Evolutionary conservation across 257 asterid species (phyloP).

Genomic region (Solanum medicagineum): DNA sequence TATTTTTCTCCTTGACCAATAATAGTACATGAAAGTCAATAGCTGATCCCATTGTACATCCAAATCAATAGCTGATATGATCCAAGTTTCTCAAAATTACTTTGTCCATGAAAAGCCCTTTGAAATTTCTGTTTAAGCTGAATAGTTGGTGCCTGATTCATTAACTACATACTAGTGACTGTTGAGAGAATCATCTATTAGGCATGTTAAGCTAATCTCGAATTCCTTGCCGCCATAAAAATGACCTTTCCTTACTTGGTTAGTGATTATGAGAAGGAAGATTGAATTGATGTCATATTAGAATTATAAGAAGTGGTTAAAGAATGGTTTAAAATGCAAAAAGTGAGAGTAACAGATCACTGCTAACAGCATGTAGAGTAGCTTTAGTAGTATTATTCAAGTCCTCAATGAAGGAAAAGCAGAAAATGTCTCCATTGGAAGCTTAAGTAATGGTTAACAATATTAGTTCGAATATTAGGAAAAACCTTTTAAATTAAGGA

Average conservation of each 20-base stretch:
- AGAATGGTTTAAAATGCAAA: background rate
- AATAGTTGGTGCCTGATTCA: background rate
- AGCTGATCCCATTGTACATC: background rate
- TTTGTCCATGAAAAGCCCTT: background rate
- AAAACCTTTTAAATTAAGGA: background rate
- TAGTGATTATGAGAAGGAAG: background rate
- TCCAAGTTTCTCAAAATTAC: background rate
- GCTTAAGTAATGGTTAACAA: background rate
- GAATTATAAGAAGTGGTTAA: background rate
- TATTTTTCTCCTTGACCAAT: background rate
- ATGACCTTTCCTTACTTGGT: background rate
- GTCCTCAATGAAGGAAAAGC: background rate
- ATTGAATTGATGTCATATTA: background rate
- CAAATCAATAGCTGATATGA: background rate
- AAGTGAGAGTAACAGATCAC: background rate
- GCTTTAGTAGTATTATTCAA: background rate
- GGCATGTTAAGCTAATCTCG: background rate
- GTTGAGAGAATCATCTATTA: background rate
- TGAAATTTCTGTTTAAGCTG: background rate
- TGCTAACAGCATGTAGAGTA: background rate
- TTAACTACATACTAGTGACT: background rate
- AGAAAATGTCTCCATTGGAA: background rate
- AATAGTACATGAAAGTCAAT: background rate
- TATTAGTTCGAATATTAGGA: background rate
- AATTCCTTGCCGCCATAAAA: background rate